These are phyloP conservation scores for Trichoderma sp. DNA, from an alignment of 2,329 filamentous ascomycete genomes.

Conservation along the genomic window DNA sequence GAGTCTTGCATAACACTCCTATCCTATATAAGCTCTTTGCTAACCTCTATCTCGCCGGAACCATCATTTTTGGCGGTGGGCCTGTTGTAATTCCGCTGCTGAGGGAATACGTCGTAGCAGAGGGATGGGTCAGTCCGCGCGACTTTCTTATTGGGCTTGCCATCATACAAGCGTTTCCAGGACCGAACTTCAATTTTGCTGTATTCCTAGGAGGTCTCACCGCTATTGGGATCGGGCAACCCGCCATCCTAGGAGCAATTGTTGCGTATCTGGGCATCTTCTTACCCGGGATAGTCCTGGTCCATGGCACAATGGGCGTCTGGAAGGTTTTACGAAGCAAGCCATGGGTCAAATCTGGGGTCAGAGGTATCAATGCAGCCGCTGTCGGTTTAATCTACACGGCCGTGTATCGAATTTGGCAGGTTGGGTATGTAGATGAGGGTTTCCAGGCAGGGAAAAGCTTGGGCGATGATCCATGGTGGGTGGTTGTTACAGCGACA, in stretches of 20 bases:
- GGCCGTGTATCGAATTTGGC: slow-evolving; percentile 61
- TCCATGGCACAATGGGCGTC: not conserved
- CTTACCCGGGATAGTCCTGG: not conserved
- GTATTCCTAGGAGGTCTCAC: not conserved
- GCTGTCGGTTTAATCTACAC: slow-evolving; percentile 42
- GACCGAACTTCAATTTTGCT: not conserved
- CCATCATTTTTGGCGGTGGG: slow-evolving; percentile 63
- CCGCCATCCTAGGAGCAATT: not conserved
- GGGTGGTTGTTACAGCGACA: slow-evolving; percentile 51
- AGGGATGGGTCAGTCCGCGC: slow-evolving; percentile 66
- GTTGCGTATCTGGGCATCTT: not conserved
- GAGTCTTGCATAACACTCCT: not conserved
- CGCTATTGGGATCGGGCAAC: not conserved
- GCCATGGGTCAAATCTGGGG: not conserved
- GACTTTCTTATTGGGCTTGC: slow-evolving; percentile 73
- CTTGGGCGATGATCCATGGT: slow-evolving; percentile 60
- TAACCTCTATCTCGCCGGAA: slow-evolving; percentile 31
- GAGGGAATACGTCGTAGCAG: slow-evolving; percentile 61
- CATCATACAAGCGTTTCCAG: slow-evolving; percentile 48
- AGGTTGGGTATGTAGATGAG: slow-evolving; percentile 58
- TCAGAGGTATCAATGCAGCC: not conserved
- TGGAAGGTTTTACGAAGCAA: not conserved
- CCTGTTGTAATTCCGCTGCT: slow-evolving; percentile 64
- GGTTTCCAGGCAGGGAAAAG: slow-evolving; percentile 48
- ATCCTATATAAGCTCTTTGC: not conserved